A percentile compares a stretch with the other conserved stretches of the same genome.
These are phyloP conservation scores for Saraca asoca DNA, from an alignment of 331 rosid species.

Conservation along the genomic window DNA sequence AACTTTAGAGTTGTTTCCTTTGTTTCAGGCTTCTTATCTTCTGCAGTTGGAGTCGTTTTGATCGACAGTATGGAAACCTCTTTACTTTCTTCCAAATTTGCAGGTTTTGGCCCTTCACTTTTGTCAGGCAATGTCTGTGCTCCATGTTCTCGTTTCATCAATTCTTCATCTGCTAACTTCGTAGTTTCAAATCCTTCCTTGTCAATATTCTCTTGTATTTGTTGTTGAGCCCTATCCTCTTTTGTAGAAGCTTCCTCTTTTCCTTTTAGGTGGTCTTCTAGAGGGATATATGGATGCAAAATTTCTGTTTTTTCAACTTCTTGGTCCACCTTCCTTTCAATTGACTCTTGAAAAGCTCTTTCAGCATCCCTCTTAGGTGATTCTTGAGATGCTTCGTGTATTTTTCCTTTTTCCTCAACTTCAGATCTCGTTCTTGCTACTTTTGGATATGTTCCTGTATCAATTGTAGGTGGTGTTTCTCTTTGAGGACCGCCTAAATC, in stretches of 20 bases:
- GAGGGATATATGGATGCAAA: not conserved
- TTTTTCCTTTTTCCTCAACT: constrained; percentile 27
- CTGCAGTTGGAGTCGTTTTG: not conserved
- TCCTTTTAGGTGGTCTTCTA: constrained; percentile 10
- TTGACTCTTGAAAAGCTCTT: not conserved
- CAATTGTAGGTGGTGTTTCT: constrained; percentile 2
- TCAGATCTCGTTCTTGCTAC: constrained; percentile 15
- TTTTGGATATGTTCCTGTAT: not conserved
- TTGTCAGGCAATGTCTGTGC: constrained; percentile 1
- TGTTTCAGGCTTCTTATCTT: constrained; percentile 23
- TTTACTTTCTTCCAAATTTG: constrained; percentile 20
- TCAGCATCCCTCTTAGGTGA: not conserved
- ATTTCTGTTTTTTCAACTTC: constrained; percentile 7
- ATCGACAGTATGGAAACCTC: constrained; percentile 18
- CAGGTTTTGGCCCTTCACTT: constrained; percentile 17
- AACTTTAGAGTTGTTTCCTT: constrained; percentile 19
- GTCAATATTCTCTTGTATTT: constrained; percentile 15
- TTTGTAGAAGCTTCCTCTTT: not conserved
- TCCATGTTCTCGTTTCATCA: not conserved
- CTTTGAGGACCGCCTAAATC: constrained; percentile 3
- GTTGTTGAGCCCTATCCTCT: constrained; percentile 18
- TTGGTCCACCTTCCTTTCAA: not conserved
- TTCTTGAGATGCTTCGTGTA: constrained; percentile 3
- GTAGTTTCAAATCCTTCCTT: constrained; percentile 19
- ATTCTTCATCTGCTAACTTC: constrained; percentile 24